A percentile compares a stretch with the other conserved stretches of the same genome.
These are phyloP conservation scores for Martiniozyma abietophila DNA, from an alignment of 805 yeast genomes.

Conservation along the genomic window DNA sequence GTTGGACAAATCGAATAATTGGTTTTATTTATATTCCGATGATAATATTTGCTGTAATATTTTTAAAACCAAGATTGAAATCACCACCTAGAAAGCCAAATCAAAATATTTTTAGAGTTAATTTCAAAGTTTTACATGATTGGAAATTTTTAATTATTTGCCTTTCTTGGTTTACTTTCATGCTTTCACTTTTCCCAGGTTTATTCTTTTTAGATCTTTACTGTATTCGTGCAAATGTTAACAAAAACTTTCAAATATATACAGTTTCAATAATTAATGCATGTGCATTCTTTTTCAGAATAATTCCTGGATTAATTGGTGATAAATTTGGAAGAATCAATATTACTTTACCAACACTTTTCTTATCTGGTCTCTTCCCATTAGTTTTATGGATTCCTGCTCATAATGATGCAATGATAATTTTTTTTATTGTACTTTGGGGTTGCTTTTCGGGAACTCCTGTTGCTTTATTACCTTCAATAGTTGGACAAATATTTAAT, in stretches of 20 bases:
- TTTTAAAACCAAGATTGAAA: constrained; percentile 23
- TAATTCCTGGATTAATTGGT: constrained; percentile 38
- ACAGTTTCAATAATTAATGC: constrained; percentile 32
- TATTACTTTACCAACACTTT: constrained; percentile 23
- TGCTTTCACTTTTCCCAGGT: constrained; percentile 31
- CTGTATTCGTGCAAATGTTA: constrained; percentile 42
- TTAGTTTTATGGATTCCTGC: constrained; percentile 44
- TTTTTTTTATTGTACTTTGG: constrained; percentile 28
- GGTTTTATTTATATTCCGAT: constrained; percentile 31
- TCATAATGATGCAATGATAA: constrained; percentile 29
- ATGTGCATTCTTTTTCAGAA: constrained; percentile 43
- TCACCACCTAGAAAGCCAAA: constrained; percentile 29
- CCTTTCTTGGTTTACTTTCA: constrained; percentile 28
- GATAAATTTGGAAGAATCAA: constrained; percentile 38
- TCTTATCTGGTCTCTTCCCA: constrained; percentile 29
- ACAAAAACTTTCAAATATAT: constrained; percentile 40
- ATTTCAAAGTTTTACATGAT: constrained; percentile 32
- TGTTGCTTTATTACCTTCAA: constrained; percentile 27
- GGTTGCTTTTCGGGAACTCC: constrained; percentile 28
- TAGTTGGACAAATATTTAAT: constrained; percentile 27
- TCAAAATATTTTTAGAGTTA: constrained; percentile 25
- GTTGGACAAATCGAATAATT: constrained; percentile 44
- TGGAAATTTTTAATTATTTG: constrained; percentile 30
- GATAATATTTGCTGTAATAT: constrained; percentile 12
- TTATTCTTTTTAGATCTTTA: constrained; percentile 49